Base-by-base conservation (phyloP, 148 eudicot species). In the Mesembryanthemum crystallinum region DNA sequence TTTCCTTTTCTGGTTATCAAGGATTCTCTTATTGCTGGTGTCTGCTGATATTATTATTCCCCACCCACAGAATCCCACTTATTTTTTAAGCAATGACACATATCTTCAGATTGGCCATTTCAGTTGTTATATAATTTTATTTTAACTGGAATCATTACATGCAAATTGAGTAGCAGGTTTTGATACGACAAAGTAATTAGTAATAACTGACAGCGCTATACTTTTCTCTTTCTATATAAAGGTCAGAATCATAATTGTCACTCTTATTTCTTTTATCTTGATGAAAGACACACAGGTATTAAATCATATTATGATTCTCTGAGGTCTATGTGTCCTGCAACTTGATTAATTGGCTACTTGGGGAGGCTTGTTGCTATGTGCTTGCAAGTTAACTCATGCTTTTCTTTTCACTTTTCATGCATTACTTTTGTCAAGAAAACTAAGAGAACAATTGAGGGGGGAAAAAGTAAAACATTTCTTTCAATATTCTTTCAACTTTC, bases 1-100 rank as follows among this genome's bases (percentile, higher is more conserved):
- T 84, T 81, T 79, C 85, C 81, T 79, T 82, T 76, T 85, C 69
- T 76, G 85, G 87, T 71, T 82, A 79, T 51, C 73, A 67, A 45
- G 67, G 64, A 74, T 76, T 66, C 74, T 70, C 78, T 52, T 76
- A 65, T 79, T 77, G 79, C 71, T 73, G 85, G 74, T 82, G 79
- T 82, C 74, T 84, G 84, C 79, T 82, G 74, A 73, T 82, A 66
- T 72, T 76, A 73, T 75, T 76, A 71, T 85, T 80, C 81, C 80
- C 77, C 47, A 58, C 85, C 76, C 79, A 65, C 67, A 72, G 73
- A 78, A 69, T 69, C 77, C 24, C 37, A 51, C 58, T 81, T 54
- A 9, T 54, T 59, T 45, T 61, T 54, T 49, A 18, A 75, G 76
- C 66, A 70, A 71, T 54, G 66, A 64, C 69, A 43, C 39, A 75